Percentiles rank a stretch among this genome's conserved stretches.
Evolutionary conservation across 2,329 filamentous ascomycete species (phyloP).

Genomic region (Arthrobotrys musiformis): DNA sequence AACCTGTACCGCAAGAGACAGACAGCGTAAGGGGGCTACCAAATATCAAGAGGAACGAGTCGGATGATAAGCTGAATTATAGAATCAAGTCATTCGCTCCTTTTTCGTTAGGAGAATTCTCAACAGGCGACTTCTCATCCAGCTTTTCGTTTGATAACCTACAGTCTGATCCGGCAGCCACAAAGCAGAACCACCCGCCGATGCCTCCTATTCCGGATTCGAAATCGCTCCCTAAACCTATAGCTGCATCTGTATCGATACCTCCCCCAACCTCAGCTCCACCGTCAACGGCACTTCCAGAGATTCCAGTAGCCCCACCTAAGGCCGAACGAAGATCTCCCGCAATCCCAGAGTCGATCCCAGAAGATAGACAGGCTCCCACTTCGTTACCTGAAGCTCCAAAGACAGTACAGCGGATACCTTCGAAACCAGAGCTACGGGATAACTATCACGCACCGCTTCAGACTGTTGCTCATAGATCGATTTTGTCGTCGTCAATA

Average conservation of each 20-base stretch:
- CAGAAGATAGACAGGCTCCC: constrained; percentile 10
- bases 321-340: constrained; percentile 40
- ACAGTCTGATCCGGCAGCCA: background rate
- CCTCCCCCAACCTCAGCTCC: constrained; percentile 4
- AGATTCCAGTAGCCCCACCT: constrained; percentile 22
- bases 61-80: constrained; percentile 22
- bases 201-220: constrained; percentile 23
- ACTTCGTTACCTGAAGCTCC: constrained; percentile 32
- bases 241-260: background rate
- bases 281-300: constrained; percentile 13
- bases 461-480: constrained; percentile 47
- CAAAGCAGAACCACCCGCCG: constrained; percentile 13
- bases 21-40: background rate
- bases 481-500: constrained; percentile 36
- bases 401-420: constrained; percentile 33
- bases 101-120: constrained; percentile 37
- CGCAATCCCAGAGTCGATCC: constrained; percentile 9
- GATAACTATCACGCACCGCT: constrained; percentile 38
- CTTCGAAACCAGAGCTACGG: constrained; percentile 33
- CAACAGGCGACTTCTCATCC: constrained; percentile 30
- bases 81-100: constrained; percentile 51
- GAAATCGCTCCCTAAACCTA: background rate
- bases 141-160: constrained; percentile 21
- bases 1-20: constrained; percentile 4
- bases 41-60: constrained; percentile 12